Conservation (phyloP, 2,329 filamentous ascomycete species). For the Parastagonospora avenae region DNA sequence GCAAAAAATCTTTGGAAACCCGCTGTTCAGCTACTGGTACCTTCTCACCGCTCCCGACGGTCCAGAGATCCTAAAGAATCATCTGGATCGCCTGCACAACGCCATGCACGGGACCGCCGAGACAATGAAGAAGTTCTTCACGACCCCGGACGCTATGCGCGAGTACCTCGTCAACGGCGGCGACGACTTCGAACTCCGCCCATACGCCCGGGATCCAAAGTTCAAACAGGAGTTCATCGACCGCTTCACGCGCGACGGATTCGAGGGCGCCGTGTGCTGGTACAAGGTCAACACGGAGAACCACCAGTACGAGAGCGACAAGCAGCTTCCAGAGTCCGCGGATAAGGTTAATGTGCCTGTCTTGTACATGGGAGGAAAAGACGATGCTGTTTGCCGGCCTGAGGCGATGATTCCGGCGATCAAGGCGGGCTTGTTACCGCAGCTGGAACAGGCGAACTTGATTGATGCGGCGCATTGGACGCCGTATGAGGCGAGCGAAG, state of each 20-base stretch:
- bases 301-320: constrained; percentile 34
- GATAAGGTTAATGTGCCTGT: constrained; percentile 43
- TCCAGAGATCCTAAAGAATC: constrained; percentile 43
- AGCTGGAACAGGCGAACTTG: constrained; percentile 36
- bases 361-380: constrained; percentile 42
- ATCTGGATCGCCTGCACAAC: constrained; percentile 48
- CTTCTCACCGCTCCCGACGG: constrained; percentile 52
- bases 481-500: constrained; percentile 42
- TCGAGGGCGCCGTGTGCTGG: constrained; percentile 46
- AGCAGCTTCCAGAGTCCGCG: constrained; percentile 22
- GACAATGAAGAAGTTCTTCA: constrained; percentile 47
- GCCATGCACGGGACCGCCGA: constrained; percentile 40
- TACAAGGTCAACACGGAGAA: constrained; percentile 38
- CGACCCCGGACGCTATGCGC: constrained; percentile 43
- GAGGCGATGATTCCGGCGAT: constrained; percentile 35
- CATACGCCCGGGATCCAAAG: constrained; percentile 40
- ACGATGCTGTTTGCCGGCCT: constrained; percentile 44
- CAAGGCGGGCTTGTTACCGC: constrained; percentile 32
- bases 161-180: constrained; percentile 22
- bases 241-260: constrained; percentile 39
- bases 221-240: constrained; percentile 44
- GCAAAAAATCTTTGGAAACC: constrained; percentile 45
- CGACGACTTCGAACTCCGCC: constrained; percentile 19
- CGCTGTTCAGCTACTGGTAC: constrained; percentile 53
- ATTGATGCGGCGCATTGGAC: constrained; percentile 47